Evolutionary conservation across 805 yeast genomes (phyloP), one percentile per base, ranked within the genome.

Genomic region (Yamadazyma endophytica): DNA sequence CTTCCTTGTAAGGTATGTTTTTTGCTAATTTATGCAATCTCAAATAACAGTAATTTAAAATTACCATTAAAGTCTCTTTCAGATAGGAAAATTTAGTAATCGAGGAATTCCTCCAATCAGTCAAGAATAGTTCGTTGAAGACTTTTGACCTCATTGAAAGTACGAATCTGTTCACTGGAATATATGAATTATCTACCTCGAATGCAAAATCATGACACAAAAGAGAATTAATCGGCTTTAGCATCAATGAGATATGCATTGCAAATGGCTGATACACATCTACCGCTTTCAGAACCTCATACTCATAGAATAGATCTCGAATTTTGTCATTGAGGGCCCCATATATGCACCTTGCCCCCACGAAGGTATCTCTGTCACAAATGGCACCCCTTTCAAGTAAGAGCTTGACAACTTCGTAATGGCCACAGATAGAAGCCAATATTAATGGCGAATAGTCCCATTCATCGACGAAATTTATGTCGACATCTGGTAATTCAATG

Each of bases 281-380:
- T 11, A 79, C 79, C 0, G 79, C 75, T 45, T 79, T 83, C 5
- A 84, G 73, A 26, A 82, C 71, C 49, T 82, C 88, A 48, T 66
- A 78, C 24, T 73, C 64, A 13, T 79, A 47, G 31, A 84, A 54
- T 13, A 81, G 50, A 24, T 71, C 68, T 27, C 88, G 55, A 17
- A 84, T 84, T 4, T 61, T 52, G 47, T 82, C 87, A 12, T 71
- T 84, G 34, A 84, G 55, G 0, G 94, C 92, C 2, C 89, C 92
- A 47, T 84, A 82, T 2, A 83, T 66, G 42, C 90, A 82, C 26
- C 68, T 65, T 9, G 81, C 85, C 2, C 94, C 92, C 51, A 82
- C 84, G 47, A 77, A 77, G n/a, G 88, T 79, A 49, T 83, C 90
- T 46, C 86, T 67, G 52, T 82, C 89, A 52, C 90, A 82, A 6